These are phyloP conservation scores for Neurospora africana DNA, from an alignment of 495 filamentous ascomycete genomes.

Conservation along the genomic window DNA sequence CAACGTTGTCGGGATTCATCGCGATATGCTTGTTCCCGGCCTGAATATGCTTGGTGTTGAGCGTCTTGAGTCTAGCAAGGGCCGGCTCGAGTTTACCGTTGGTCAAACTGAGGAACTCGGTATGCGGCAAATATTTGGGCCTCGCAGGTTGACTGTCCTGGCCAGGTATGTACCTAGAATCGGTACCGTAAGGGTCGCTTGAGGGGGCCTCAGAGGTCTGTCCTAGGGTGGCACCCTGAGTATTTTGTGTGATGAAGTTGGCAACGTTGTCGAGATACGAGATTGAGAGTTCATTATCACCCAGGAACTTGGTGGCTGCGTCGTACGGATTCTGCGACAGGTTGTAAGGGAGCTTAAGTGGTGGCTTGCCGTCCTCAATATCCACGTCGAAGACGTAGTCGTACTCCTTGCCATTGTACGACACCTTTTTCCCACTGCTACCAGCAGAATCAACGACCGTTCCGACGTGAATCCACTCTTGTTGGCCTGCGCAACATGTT, in stretches of 20 bases:
- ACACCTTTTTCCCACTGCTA: slow-evolving; percentile 60
- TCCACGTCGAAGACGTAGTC: slow-evolving; percentile 99
- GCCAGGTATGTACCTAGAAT: slow-evolving; percentile 67
- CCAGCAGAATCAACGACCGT: slow-evolving; percentile 86
- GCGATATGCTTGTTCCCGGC: slow-evolving; percentile 63
- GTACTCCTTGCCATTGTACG: slow-evolving; percentile 78
- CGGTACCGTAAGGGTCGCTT: slow-evolving; percentile 66
- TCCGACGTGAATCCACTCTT: slow-evolving; percentile 73
- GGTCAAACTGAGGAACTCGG: slow-evolving; percentile 64
- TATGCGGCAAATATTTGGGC: slow-evolving; percentile 62
- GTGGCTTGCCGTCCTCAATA: slow-evolving; percentile 89
- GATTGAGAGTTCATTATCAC: slow-evolving; percentile 82
- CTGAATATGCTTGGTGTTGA: slow-evolving; percentile 23
- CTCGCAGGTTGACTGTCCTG: slow-evolving; percentile 42
- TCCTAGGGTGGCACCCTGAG: slow-evolving; percentile 73
- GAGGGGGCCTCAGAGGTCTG: slow-evolving; percentile 29
- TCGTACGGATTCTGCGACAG: slow-evolving; percentile 87
- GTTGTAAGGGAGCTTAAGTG: slow-evolving; percentile 90
- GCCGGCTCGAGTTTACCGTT: slow-evolving; percentile 30
- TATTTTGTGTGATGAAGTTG: slow-evolving; percentile 85
- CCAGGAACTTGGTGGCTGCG: slow-evolving; percentile 81
- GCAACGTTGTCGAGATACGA: slow-evolving; percentile 88
- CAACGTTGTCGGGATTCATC: slow-evolving; percentile 60
- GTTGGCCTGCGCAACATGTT: slow-evolving; percentile 22
- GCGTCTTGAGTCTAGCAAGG: slow-evolving; percentile 14